phyloP scores from a whole-genome alignment of 371 early-diverging fungal species.

The Mortierella sp. region DNA sequence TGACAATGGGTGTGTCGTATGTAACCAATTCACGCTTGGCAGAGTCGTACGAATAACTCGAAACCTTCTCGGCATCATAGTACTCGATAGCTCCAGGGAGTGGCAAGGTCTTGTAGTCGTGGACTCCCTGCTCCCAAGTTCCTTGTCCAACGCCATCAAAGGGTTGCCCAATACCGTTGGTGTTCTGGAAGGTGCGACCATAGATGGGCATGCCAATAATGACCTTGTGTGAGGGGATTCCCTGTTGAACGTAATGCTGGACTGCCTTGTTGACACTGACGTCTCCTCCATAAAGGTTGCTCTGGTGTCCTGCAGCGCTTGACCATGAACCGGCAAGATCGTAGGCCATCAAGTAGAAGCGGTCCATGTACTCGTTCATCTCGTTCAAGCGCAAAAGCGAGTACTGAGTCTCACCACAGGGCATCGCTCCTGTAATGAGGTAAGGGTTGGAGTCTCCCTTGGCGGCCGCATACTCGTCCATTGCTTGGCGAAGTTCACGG shows the following conservation, averaged over 20 bases:
- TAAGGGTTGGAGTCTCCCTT: constrained; percentile 63
- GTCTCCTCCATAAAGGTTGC: constrained; percentile 81
- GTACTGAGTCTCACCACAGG: constrained; percentile 75
- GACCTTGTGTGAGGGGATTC: constrained; percentile 84
- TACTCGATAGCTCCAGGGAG: constrained; percentile 73
- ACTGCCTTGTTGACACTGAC: constrained; percentile 79
- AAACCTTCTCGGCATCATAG: constrained; percentile 78
- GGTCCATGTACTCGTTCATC: constrained; percentile 78
- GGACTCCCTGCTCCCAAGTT: constrained; percentile 89
- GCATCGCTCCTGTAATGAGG: constrained; percentile 78
- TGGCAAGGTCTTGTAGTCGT: constrained; percentile 83
- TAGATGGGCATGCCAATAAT: constrained; percentile 88
- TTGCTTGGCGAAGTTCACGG: constrained; percentile 72
- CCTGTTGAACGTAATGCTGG: constrained; percentile 73
- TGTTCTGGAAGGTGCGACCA: constrained; percentile 89
- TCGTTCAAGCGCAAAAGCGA: constrained; percentile 69
- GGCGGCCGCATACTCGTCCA: constrained; percentile 66
- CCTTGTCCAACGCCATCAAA: constrained; percentile 78
- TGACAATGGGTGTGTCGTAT: constrained; percentile 82
- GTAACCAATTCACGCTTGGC: constrained; percentile 77
- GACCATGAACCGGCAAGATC: constrained; percentile 85
- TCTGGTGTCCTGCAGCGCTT: constrained; percentile 82
- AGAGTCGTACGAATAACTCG: constrained; percentile 84
- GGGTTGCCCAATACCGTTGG: constrained; percentile 71
- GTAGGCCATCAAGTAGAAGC: constrained; percentile 87